Evolutionary conservation across 1,284 basidiomycete species (phyloP).

Genomic region (Takashimella tepidaria): DNA sequence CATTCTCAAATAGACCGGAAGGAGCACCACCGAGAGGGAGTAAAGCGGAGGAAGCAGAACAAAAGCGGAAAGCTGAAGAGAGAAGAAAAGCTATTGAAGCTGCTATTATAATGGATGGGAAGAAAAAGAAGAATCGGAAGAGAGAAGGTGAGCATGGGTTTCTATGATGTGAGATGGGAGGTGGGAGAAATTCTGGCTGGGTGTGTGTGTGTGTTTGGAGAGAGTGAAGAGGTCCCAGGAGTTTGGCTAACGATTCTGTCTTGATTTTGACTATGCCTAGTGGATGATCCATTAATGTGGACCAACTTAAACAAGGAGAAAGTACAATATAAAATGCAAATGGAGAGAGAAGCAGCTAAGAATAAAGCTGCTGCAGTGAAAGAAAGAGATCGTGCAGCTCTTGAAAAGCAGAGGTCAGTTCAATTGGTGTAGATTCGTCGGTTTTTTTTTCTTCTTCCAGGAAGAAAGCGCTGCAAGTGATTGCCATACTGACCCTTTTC

Average conservation of each 20-base stretch:
- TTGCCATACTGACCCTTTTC: background rate
- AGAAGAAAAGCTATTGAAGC: constrained; percentile 34
- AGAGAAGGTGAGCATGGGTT: constrained; percentile 32
- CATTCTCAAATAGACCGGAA: constrained; percentile 8
- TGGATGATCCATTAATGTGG: constrained; percentile 31
- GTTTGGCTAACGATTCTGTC: background rate
- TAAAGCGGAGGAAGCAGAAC: constrained; percentile 27
- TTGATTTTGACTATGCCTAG: too few relatives aligned
- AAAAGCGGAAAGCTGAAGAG: constrained; percentile 41
- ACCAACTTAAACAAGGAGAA: constrained; percentile 46
- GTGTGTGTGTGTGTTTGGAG: too few relatives aligned
- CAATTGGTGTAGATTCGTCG: background rate
- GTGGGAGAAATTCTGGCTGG: background rate
- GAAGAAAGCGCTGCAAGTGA: background rate
- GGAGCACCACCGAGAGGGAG: constrained; percentile 25
- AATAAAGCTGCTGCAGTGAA: constrained; percentile 29
- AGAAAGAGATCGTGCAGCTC: constrained; percentile 42
- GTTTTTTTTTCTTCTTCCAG: too few relatives aligned
- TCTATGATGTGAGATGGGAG: background rate
- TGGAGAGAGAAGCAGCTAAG: constrained; percentile 40
- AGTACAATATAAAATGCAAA: constrained; percentile 31
- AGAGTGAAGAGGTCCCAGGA: background rate
- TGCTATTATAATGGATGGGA: constrained; percentile 40
- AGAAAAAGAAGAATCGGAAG: constrained; percentile 44
- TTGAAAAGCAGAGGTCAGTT: constrained; percentile 47